Evolutionary conservation across 139 green algal species (phyloP), one percentile per base, ranked within the genome.

Genomic region (Chlamydomonas sp.): DNA sequence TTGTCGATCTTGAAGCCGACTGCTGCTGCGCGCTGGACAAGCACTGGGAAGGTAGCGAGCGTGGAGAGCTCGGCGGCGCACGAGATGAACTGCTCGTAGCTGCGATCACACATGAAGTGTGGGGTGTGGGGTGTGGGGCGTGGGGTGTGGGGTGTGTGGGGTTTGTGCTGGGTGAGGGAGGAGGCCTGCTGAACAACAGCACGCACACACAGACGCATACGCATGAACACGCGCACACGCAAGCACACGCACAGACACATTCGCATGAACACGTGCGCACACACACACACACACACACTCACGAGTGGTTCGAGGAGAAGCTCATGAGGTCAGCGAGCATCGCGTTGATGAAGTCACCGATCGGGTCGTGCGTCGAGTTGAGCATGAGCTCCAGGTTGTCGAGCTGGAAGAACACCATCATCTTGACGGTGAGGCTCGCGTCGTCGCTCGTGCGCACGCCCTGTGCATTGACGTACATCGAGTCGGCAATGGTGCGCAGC

Each of bases 321-420:
- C 63, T 72, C 65, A 72, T 72, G 16, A 72, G 37, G 47, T 72
- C 65, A 5, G 65, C 65, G 24, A 64, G 36, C 54, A 74, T 35
- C 2, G 57, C 68, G 35, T 74, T 74, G 68, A 67, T 68, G 68
- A 74, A 74, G 37, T 74, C 68, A 39, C 68, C 68, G 43, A 74
- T 74, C 57, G 68, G 68, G 57, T 74, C 68, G 37, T 74, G 68
- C 2, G 57, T 74, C 4, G 35, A 58, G 37, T 67, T 68, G 5
- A 74, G 68, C 68, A 74, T 67, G n/a, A 36, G 16, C 68, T 74
- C 68, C 35, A 74, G 36, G 58, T 67, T 36, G 22, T n/a, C 34
- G 2, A 69, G 13, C 37, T 57, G 35, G 62, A 36, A 69, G 62
- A 69, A 69, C 22, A 69, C 37, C 62, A 69, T 69, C 26, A 74